Evolutionary conservation across 2,329 filamentous ascomycete species (phyloP), one percentile per base, ranked within the genome.

Genomic region (Ophiocordyceps unilateralis): DNA sequence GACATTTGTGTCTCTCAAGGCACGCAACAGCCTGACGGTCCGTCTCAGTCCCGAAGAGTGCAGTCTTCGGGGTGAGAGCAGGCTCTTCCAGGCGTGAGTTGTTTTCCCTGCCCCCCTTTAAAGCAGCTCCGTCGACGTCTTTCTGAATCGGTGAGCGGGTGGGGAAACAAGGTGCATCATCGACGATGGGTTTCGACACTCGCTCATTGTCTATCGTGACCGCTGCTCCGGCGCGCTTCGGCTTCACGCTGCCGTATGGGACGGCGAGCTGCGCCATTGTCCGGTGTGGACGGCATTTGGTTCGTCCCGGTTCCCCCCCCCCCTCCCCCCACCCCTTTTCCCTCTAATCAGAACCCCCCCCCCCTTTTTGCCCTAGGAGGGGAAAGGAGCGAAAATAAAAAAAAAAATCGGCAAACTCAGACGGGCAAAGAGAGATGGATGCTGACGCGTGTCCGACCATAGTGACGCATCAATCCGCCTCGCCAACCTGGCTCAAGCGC

Each of bases 241-340:
- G 12, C 66, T 80, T 1, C 73, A 77, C 40, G 70, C 72, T 12
- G 64, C 70, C 1, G 66, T 74, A 0, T 68, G 65, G 62, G 66
- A 70, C n/a, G 74, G 72, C 2, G 66, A 69, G 42, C 52, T 76
- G 41, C 62, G 60, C 24, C 61, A 62, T 41, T 76, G 72, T 49
- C 76, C 75, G 1, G 65, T 80, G 9, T 80, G 76, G 76, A 79
- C 75, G 2, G 74, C 75, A 2, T 80, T 80, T 50, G 59, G 74
- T 77, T 59, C 22, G 67, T 22, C 39, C 5, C 12, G 2, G n/a
- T n/a, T 36, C 9, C 9, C 32, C 12, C 10, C 12, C 1, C 14
- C 9, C 5, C 14, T 39, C 20, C 19, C 6, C 6, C 10, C 9
- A 3, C 11, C 19, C 15, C 17, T 5, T 9, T 19, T 26, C 24